Conservation (phyloP, 441 rosid species). For the Jatropha podagrica region DNA sequence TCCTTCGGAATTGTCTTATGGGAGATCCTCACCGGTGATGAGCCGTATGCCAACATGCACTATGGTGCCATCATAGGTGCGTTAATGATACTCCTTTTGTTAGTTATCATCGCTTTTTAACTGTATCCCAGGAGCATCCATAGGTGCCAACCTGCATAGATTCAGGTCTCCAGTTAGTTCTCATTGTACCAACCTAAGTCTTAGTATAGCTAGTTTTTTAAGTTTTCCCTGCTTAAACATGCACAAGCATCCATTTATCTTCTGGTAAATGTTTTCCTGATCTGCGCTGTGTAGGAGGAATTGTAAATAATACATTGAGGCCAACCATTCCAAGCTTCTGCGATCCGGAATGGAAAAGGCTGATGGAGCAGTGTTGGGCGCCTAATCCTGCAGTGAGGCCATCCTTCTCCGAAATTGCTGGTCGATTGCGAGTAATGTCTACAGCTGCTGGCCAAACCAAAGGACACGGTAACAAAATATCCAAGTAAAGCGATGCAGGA, state of each 20-base stretch:
- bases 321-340: slow-evolving; percentile 79
- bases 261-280: neutral
- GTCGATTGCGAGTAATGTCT: slow-evolving; percentile 65
- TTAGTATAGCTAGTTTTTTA: neutral
- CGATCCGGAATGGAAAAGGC: slow-evolving; percentile 73
- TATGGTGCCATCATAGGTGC: slow-evolving; percentile 94
- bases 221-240: neutral
- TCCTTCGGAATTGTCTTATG: slow-evolving; percentile 91
- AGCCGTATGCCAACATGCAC: slow-evolving; percentile 97
- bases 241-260: neutral
- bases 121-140: neutral
- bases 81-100: slow-evolving; percentile 6
- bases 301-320: slow-evolving; percentile 79
- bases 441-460: slow-evolving; percentile 59
- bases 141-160: no score
- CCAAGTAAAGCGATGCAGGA: slow-evolving; percentile 38
- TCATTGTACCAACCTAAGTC: no score
- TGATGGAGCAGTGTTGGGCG: slow-evolving; percentile 95
- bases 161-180: no score
- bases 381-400: slow-evolving; percentile 85
- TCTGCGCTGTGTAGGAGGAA: slow-evolving; percentile 59
- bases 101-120: neutral
- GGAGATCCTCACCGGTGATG: slow-evolving; percentile 98
- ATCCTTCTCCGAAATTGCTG: slow-evolving; percentile 76
- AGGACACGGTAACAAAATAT: slow-evolving; percentile 52